Evolutionary conservation across 2,329 filamentous ascomycete species (phyloP).

Genomic region (Pyrenophora seminiperda): DNA sequence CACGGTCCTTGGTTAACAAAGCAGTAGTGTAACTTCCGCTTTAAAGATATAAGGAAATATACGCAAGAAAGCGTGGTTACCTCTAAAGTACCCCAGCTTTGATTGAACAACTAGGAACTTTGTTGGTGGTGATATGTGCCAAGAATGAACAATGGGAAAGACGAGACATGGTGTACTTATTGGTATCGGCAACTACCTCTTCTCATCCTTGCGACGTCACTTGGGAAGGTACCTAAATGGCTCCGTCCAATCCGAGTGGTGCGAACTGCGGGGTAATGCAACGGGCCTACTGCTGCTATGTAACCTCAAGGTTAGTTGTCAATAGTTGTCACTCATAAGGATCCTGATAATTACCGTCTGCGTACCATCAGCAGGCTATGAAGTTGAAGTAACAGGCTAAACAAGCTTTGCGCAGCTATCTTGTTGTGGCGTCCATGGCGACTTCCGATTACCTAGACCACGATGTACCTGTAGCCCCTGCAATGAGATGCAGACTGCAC

Average conservation of each 20-base stretch:
- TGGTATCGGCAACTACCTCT: not conserved
- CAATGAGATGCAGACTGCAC: too few relatives aligned
- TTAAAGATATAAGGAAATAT: too few relatives aligned
- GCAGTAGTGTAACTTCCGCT: too few relatives aligned
- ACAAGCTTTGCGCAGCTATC: constrained; percentile 7
- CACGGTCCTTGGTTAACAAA: too few relatives aligned
- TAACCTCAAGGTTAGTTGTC: constrained; percentile 1
- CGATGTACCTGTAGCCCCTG: too few relatives aligned
- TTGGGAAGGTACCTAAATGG: constrained; percentile 9
- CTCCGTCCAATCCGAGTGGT: constrained; percentile 30
- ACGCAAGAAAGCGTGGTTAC: not conserved
- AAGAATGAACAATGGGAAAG: not conserved
- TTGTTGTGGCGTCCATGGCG: constrained; percentile 4
- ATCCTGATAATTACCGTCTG: not conserved
- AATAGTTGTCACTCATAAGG: not conserved
- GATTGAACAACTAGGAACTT: too few relatives aligned
- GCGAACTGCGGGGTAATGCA: constrained; percentile 36
- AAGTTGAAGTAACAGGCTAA: not conserved
- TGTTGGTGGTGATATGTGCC: not conserved
- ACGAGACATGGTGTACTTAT: too few relatives aligned
- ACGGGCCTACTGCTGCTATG: constrained; percentile 14
- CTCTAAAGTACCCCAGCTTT: not conserved
- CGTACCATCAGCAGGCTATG: not conserved
- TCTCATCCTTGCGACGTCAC: constrained; percentile 23
- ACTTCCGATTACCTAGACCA: constrained; percentile 1